Percentiles rank a stretch among this genome's conserved stretches.
Conservation (phyloP, 306 rosid genomes). For the Clitoria ternatea region DNA sequence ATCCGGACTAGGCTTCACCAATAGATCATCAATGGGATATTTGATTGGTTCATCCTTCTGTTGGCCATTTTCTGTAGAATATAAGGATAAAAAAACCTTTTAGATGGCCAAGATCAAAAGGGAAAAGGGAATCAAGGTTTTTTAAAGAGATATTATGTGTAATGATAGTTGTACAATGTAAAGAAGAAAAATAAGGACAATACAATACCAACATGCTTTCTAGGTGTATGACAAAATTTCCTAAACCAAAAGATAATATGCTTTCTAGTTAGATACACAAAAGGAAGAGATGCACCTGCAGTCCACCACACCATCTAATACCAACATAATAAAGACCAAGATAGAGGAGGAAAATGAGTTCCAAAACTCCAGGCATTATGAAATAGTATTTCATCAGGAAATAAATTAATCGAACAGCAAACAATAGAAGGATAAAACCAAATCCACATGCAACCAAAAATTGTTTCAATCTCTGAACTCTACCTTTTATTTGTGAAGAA, state of each 20-base stretch:
- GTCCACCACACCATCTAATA: background rate
- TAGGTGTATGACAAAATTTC: too few relatives aligned
- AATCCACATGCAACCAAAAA: slow-evolving; percentile 11
- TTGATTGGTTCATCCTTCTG: slow-evolving; percentile 49
- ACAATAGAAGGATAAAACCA: background rate
- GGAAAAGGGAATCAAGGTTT: background rate
- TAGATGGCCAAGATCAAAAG: slow-evolving; percentile 15
- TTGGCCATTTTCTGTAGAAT: slow-evolving; percentile 45
- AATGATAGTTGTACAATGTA: background rate
- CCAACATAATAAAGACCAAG: background rate
- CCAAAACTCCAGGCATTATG: background rate
- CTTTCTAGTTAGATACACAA: background rate
- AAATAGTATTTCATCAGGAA: slow-evolving; percentile 10
- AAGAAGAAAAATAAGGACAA: background rate
- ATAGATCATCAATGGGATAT: slow-evolving; percentile 90
- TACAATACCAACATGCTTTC: too few relatives aligned
- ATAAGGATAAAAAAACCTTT: slow-evolving; percentile 4
- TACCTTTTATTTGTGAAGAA: slow-evolving; percentile 45
- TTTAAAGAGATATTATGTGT: background rate
- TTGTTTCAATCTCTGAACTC: slow-evolving; percentile 18
- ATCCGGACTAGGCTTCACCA: slow-evolving; percentile 70
- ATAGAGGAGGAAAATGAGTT: background rate
- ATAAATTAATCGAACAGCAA: background rate
- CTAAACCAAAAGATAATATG: background rate
- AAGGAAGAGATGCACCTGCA: background rate